Base-by-base conservation (phyloP, 176 grass and related monocot genomes). In the Panicum miliaceum region DNA sequence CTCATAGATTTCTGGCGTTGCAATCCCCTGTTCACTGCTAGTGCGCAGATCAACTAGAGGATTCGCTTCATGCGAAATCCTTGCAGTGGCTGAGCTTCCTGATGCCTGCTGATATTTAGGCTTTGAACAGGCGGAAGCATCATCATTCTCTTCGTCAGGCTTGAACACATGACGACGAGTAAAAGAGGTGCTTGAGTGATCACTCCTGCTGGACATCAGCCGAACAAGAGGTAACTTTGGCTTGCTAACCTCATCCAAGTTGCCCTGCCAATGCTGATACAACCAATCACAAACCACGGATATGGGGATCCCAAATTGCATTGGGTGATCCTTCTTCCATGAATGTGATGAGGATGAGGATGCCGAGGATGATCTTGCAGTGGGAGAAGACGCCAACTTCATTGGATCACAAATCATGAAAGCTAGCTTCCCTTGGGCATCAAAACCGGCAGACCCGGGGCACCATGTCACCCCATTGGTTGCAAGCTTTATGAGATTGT, bases 341-440 rank as follows among this genome's bases (percentile, higher is more conserved):
- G 92, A 94, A 64, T 88, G 85, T 52, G 90, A 88, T 4, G 92
- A 90, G 0, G 87, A 92, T 4, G 92, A 92, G 34, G 92, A 94
- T 58, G 90, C 64, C 20, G 83, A 91, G 40, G 91, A 93, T 23
- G 85, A 94, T 73, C 85, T 88, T 81, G 85, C 76, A 1, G 90
- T 69, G 5, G 85, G 92, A 68, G 92, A 94, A 12, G 90, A 92
- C 43, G 94, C 92, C 43, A 97, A 79, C 81, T 94, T 97, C 94
- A 97, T 97, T 26, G 94, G 94, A 83, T 97, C 94, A 73, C 94
- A 97, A 32, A 97, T 86, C 90, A 97, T 92, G 71, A 97, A 97
- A 75, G 94, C 94, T 71, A 97, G 82, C 40, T 92, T 97, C 63
- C 94, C 94, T 74, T 97, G 88, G 61, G 81, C 88, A 54, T 97